Evolutionary conservation across 2,329 filamentous ascomycete species (phyloP).

Genomic region (Iodosphaeria phyllophila): DNA sequence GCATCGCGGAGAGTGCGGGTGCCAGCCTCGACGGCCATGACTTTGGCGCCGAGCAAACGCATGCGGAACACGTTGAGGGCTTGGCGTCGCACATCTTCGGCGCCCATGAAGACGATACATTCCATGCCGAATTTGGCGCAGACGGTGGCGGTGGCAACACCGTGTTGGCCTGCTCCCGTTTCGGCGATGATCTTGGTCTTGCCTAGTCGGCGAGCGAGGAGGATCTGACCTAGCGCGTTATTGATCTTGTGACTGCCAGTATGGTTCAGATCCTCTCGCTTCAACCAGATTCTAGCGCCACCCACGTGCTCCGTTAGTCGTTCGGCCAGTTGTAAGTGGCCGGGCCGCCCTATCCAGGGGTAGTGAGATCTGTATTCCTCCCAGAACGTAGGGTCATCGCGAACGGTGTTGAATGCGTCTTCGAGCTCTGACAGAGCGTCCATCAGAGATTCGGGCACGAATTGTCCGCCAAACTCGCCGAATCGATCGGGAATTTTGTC

Average conservation of each 20-base stretch:
- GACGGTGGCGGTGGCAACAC: slow-evolving; percentile 91
- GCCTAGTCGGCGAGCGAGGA: slow-evolving; percentile 68
- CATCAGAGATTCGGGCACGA: slow-evolving; percentile 95
- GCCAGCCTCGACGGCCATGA: slow-evolving; percentile 83
- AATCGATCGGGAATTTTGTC: slow-evolving; percentile 69
- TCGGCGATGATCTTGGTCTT: slow-evolving; percentile 98
- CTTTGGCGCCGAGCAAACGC: slow-evolving; percentile 82
- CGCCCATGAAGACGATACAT: slow-evolving; percentile 96
- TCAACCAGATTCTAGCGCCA: slow-evolving; percentile 92
- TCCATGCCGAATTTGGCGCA: slow-evolving; percentile 98
- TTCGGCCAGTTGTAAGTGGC: slow-evolving; percentile 76
- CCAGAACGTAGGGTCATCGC: slow-evolving; percentile 84
- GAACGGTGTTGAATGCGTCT: slow-evolving; percentile 72
- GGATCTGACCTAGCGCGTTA: slow-evolving; percentile 85
- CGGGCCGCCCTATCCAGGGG: slow-evolving; percentile 89
- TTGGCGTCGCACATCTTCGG: slow-evolving; percentile 89
- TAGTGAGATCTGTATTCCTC: slow-evolving; percentile 93
- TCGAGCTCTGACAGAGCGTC: slow-evolving; percentile 86
- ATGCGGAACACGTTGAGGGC: slow-evolving; percentile 98
- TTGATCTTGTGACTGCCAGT: slow-evolving; percentile 99
- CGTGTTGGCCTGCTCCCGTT: slow-evolving; percentile 93
- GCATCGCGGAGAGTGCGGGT: slow-evolving; percentile 68
- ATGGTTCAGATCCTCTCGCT: slow-evolving; percentile 94
- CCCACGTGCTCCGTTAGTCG: slow-evolving; percentile 76
- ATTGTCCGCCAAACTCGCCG: slow-evolving; percentile 91